phyloP scores from a whole-genome alignment of 179 eudicot genomes.

The Silene vulgaris region DNA sequence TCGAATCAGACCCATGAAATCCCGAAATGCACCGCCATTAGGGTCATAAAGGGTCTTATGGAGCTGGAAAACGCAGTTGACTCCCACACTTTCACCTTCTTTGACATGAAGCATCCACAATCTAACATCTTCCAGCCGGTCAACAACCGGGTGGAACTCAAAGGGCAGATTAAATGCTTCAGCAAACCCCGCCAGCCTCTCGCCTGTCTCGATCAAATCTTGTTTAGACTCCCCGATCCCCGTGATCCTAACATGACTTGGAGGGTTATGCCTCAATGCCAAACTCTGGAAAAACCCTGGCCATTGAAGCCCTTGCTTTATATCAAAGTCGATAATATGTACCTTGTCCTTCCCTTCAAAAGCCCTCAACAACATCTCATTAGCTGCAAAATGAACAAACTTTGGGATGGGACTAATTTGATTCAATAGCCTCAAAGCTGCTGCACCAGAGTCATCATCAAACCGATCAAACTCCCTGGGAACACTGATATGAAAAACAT shows the following conservation, averaged over 20 bases:
- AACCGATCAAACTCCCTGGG: constrained; percentile 64
- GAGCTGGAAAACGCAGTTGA: constrained; percentile 67
- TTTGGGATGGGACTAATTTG: constrained; percentile 79
- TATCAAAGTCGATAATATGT: constrained; percentile 81
- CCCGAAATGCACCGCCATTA: constrained; percentile 46
- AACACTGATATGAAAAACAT: constrained; percentile 48
- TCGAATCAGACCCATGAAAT: constrained; percentile 64
- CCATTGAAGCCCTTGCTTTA: constrained; percentile 98
- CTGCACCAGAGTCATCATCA: constrained; percentile 56
- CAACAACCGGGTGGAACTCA: constrained; percentile 88
- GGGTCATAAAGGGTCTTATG: constrained; percentile 73
- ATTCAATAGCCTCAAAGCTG: constrained; percentile 64
- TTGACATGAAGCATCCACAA: constrained; percentile 97
- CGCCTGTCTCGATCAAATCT: constrained; percentile 78
- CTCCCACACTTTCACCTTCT: constrained; percentile 71
- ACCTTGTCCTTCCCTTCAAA: constrained; percentile 79
- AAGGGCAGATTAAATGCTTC: constrained; percentile 59
- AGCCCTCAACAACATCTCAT: constrained; percentile 75
- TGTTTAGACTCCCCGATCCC: constrained; percentile 88
- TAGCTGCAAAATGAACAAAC: constrained; percentile 78
- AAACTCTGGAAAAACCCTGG: constrained; percentile 77
- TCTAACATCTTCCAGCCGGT: constrained; percentile 80
- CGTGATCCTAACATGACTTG: constrained; percentile 79
- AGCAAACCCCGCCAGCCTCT: constrained; percentile 65
- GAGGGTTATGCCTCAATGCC: constrained; percentile 55